A percentile compares a stretch with the other conserved stretches of the same genome.
Evolutionary conservation across 495 filamentous ascomycete genomes (phyloP).

Genomic region (Clohesyomyces aquaticus): DNA sequence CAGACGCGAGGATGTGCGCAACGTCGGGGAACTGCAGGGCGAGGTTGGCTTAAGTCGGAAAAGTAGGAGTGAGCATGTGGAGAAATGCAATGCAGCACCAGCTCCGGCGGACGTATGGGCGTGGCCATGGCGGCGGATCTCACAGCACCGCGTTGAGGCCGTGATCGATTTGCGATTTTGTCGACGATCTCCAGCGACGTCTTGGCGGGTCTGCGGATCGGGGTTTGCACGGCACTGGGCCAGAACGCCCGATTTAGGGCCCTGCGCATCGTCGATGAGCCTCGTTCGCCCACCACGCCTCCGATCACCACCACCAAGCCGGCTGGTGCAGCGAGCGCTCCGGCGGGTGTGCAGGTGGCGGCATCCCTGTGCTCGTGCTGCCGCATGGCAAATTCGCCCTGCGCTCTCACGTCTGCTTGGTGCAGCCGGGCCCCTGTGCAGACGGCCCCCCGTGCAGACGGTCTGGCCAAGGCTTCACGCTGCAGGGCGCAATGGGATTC

Average conservation of each 20-base stretch:
- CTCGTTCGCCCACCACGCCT: neutral
- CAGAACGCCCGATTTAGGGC: too few relatives aligned
- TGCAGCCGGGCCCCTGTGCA: too few relatives aligned
- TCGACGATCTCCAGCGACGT: neutral
- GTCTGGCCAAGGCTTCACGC: too few relatives aligned
- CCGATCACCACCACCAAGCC: neutral
- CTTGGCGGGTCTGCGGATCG: neutral
- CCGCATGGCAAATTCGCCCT: too few relatives aligned
- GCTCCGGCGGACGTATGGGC: neutral
- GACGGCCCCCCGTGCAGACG: too few relatives aligned
- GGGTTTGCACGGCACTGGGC: neutral
- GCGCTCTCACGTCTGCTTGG: too few relatives aligned
- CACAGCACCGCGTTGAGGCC: neutral
- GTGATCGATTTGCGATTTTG: neutral
- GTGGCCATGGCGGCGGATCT: neutral
- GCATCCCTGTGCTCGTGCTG: too few relatives aligned
- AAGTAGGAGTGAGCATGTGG: neutral
- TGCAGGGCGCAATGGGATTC: too few relatives aligned
- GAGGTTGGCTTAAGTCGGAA: too few relatives aligned
- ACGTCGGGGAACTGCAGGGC: too few relatives aligned
- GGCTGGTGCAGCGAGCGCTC: neutral
- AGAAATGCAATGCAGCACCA: neutral
- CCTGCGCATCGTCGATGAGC: slow-evolving; percentile 20
- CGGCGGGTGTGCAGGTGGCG: too few relatives aligned
- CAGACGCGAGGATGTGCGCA: too few relatives aligned